Evolutionary conservation across 2,329 filamentous ascomycete species (phyloP).

Genomic region (Alternaria ventricosa): DNA sequence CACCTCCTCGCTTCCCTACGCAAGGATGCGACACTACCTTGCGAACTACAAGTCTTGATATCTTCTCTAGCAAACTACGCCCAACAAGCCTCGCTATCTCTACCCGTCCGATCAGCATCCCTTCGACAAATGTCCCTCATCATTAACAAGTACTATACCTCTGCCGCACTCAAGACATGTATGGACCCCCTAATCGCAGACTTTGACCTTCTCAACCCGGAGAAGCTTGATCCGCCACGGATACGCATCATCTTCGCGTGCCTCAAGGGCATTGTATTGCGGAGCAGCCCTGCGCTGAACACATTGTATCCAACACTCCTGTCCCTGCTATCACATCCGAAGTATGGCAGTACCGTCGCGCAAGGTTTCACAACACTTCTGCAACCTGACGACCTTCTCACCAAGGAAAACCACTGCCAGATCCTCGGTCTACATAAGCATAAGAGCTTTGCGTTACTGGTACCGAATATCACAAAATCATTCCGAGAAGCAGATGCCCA

Average conservation of each 20-base stretch:
- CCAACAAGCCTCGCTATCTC: conserved; percentile 36
- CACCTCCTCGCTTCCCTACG: conserved; percentile 61
- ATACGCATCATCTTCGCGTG: conserved; percentile 67
- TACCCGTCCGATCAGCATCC: conserved; percentile 40
- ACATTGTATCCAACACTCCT: conserved; percentile 55
- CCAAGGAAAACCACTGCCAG: conserved; percentile 65
- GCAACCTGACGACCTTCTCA: conserved; percentile 66
- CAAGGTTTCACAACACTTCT: conserved; percentile 66
- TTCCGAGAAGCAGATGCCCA: conserved; percentile 55
- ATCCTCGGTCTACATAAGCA: conserved; percentile 69
- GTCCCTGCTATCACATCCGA: conserved; percentile 56
- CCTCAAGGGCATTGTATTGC: conserved; percentile 65
- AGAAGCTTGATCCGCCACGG: conserved; percentile 46
- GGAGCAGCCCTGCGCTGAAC: conserved; percentile 56
- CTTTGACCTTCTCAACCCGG: conserved; percentile 40
- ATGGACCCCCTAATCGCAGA: conserved; percentile 49
- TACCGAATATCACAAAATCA: conserved; percentile 61
- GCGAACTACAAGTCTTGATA: conserved; percentile 41
- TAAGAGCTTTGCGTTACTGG: conserved; percentile 65
- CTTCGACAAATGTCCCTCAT: conserved; percentile 55
- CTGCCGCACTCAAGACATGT: conserved; percentile 48
- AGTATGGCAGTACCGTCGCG: conserved; percentile 59
- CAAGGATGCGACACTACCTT: conserved; percentile 43
- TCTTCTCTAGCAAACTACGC: conserved; percentile 49
- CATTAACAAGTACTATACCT: conserved; percentile 57